These are phyloP conservation scores for Vigna hirtella DNA, from an alignment of 306 rosid genomes.

Conservation along the genomic window DNA sequence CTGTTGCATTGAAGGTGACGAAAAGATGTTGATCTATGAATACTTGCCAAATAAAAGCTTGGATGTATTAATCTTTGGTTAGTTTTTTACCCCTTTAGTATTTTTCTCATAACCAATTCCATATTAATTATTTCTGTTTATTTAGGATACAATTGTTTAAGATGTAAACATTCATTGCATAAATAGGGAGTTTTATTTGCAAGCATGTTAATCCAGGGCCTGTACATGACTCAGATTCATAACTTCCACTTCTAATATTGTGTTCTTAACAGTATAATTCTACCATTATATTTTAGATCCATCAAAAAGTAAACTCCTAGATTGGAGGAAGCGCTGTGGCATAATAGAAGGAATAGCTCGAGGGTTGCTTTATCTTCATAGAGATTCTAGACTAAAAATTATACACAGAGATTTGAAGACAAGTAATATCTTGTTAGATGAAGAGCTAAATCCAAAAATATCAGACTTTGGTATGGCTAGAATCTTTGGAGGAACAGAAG, in stretches of 20 bases:
- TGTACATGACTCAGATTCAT: not conserved
- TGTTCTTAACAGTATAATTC: too few relatives aligned
- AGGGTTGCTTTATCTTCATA: constrained; percentile 36
- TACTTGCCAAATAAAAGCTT: constrained; percentile 44
- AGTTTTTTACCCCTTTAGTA: not conserved
- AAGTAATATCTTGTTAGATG: constrained; percentile 36
- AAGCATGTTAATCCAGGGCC: too few relatives aligned
- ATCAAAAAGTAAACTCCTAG: not conserved
- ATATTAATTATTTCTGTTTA: not conserved
- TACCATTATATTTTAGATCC: not conserved
- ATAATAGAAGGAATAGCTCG: constrained; percentile 41
- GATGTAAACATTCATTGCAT: not conserved
- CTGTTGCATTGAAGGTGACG: constrained; percentile 33
- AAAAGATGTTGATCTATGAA: constrained; percentile 38
- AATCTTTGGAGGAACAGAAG: constrained; percentile 37
- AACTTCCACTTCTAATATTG: too few relatives aligned
- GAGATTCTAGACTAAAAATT: constrained; percentile 29
- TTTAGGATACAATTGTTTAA: not conserved
- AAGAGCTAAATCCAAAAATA: constrained; percentile 22
- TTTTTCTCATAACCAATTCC: not conserved
- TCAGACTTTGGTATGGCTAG: constrained; percentile 37
- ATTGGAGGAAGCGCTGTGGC: constrained; percentile 8
- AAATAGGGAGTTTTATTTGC: too few relatives aligned
- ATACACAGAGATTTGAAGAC: constrained; percentile 40
- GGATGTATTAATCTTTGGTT: constrained; percentile 38